Conservation (phyloP, 306 rosid species). For the apple (Malus domestica) region DNA sequence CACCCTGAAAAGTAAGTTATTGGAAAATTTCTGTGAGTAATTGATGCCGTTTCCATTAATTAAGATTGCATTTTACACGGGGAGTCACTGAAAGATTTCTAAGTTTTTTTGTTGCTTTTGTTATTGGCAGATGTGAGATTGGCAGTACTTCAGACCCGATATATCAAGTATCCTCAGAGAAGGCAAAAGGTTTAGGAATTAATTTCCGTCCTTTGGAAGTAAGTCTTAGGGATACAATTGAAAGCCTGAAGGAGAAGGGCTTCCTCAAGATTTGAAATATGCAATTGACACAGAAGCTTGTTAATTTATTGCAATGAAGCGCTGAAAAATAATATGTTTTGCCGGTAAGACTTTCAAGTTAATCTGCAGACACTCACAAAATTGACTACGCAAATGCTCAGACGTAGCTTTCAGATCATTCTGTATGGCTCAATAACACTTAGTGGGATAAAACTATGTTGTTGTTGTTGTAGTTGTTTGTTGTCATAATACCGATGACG, state of each 20-base stretch:
- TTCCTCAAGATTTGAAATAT: neutral
- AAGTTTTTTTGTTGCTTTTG: neutral
- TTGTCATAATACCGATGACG: too few species aligned
- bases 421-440: too few species aligned
- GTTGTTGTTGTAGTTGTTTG: too few species aligned
- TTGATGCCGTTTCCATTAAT: neutral
- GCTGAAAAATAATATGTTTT: too few species aligned
- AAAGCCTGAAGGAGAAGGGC: conserved; percentile 20
- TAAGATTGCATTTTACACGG: too few species aligned
- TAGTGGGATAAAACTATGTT: too few species aligned
- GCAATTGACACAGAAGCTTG: too few species aligned
- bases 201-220: neutral
- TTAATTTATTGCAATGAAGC: too few species aligned
- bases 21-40: neutral
- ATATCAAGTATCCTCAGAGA: conserved; percentile 6
- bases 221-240: conserved; percentile 11
- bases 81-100: neutral
- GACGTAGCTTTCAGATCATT: too few species aligned
- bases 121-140: neutral
- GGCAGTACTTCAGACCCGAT: neutral
- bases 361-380: too few species aligned
- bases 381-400: too few species aligned
- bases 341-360: too few species aligned
- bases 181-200: conserved; percentile 11
- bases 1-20: neutral